phyloP scores from a whole-genome alignment of 2,329 filamentous ascomycete species.

The Aquanectria penicillioides region DNA sequence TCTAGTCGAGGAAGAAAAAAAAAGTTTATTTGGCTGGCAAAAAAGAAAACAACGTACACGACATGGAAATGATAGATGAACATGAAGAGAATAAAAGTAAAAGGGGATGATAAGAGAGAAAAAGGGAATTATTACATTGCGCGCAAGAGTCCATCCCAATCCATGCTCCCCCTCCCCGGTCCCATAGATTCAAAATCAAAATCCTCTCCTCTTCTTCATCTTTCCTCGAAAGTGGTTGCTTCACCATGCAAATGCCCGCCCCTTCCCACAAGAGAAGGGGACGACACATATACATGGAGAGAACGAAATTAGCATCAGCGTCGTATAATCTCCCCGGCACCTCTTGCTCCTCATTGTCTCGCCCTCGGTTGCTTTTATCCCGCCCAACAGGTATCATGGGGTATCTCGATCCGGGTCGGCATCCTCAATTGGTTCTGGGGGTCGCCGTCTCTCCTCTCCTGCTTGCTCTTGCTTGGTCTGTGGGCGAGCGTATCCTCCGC shows the following conservation, averaged over 20 bases:
- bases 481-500: slow-evolving; percentile 23
- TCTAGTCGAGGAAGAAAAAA: slow-evolving; percentile 13
- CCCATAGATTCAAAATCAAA: slow-evolving; percentile 42
- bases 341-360: slow-evolving; percentile 30
- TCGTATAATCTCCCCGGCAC: slow-evolving; percentile 31
- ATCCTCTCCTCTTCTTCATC: slow-evolving; percentile 30
- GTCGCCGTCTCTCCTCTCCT: slow-evolving; percentile 22
- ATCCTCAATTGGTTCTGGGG: slow-evolving; percentile 35
- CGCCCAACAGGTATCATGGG: slow-evolving; percentile 39
- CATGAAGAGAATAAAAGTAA: slow-evolving; percentile 34
- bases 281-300: slow-evolving; percentile 29
- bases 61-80: slow-evolving; percentile 34
- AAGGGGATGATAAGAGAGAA: slow-evolving; percentile 44
- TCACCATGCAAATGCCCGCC: slow-evolving; percentile 27
- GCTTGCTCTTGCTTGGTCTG: slow-evolving; percentile 29
- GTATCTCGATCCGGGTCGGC: slow-evolving; percentile 40
- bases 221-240: slow-evolving; percentile 29
- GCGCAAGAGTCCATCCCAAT: slow-evolving; percentile 50
- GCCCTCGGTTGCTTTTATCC: slow-evolving; percentile 35
- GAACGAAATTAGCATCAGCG: slow-evolving; percentile 38
- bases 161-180: slow-evolving; percentile 32
- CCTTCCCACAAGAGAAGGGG: slow-evolving; percentile 18
- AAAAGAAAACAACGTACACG: slow-evolving; percentile 37
- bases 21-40: slow-evolving; percentile 36
- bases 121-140: slow-evolving; percentile 60